Conservation (phyloP, 2,329 filamentous ascomycete species). For the Metarhizium humberi region DNA sequence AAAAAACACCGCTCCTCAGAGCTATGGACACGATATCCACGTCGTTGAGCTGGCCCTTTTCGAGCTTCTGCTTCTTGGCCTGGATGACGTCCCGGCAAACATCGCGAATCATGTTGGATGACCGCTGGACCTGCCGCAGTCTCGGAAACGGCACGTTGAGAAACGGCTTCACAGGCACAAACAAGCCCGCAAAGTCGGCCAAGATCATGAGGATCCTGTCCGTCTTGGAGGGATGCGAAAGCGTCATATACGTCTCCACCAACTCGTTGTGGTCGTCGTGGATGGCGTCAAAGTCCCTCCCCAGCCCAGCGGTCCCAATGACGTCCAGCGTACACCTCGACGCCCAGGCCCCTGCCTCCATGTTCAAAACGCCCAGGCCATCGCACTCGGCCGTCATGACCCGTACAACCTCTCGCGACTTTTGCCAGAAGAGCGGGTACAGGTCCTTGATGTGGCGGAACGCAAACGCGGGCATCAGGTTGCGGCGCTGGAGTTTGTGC, state of each 20-base stretch:
- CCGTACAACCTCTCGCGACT: constrained; percentile 50
- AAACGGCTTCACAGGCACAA: constrained; percentile 56
- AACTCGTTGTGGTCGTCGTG: constrained; percentile 10
- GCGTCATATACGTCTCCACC: too few species aligned
- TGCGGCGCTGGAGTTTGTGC: constrained; percentile 39
- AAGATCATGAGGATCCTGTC: too few species aligned
- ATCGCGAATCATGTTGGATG: constrained; percentile 14
- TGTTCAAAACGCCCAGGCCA: constrained; percentile 27
- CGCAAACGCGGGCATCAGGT: constrained; percentile 76
- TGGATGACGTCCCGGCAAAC: too few species aligned
- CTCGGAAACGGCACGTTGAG: constrained; percentile 56
- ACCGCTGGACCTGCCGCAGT: constrained; percentile 54
- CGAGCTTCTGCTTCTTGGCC: too few species aligned
- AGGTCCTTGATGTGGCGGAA: constrained; percentile 78
- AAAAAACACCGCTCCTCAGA: too few species aligned
- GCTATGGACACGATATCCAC: too few species aligned
- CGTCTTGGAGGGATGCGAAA: too few species aligned
- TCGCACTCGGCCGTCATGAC: too few species aligned
- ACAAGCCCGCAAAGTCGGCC: constrained; percentile 21
- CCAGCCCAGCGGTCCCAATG: constrained; percentile 63
- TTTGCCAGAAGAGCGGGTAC: constrained; percentile 76
- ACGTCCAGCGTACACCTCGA: constrained; percentile 65
- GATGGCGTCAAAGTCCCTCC: constrained; percentile 59
- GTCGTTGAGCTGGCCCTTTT: too few species aligned
- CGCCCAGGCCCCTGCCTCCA: constrained; percentile 54